Percentiles rank a stretch among this genome's conserved stretches.
These are phyloP conservation scores for Radiomyces spectabilis DNA, from an alignment of 192 early-diverging fungal species.

Conservation along the genomic window DNA sequence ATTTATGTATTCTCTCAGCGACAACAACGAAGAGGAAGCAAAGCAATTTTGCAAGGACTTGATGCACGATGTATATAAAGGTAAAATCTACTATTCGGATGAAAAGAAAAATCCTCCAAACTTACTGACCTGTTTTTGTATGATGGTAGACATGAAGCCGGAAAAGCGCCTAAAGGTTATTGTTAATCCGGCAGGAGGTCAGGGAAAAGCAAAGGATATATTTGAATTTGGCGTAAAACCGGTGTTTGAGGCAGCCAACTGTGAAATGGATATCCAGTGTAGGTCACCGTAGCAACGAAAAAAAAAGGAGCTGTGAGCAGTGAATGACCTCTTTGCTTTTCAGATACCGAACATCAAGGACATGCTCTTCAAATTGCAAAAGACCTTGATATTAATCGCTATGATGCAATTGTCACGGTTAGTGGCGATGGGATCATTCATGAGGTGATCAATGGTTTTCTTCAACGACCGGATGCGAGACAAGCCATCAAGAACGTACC, in stretches of 20 bases:
- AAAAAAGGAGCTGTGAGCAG: not conserved
- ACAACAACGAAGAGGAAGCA: slow-evolving; percentile 3
- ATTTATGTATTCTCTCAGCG: slow-evolving; percentile 9
- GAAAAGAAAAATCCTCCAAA: no score
- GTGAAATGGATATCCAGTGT: slow-evolving; percentile 41
- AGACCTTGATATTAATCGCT: slow-evolving; percentile 41
- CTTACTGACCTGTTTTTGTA: no score
- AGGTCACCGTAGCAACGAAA: slow-evolving; percentile 6
- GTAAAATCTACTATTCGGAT: no score
- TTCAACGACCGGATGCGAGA: slow-evolving; percentile 58
- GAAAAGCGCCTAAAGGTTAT: slow-evolving; percentile 43
- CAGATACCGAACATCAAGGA: slow-evolving; percentile 50
- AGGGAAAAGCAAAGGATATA: slow-evolving; percentile 49
- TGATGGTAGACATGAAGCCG: slow-evolving; percentile 7
- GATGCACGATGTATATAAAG: slow-evolving; percentile 12
- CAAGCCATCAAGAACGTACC: slow-evolving; percentile 45
- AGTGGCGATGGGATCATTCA: slow-evolving; percentile 79
- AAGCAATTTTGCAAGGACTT: slow-evolving; percentile 8
- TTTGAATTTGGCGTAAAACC: slow-evolving; percentile 48
- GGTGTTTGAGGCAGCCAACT: slow-evolving; percentile 53
- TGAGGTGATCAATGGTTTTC: slow-evolving; percentile 73
- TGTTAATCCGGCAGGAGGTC: slow-evolving; percentile 68
- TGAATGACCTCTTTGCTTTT: no score
- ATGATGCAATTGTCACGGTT: slow-evolving; percentile 53
- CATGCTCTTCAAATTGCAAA: slow-evolving; percentile 60